Evolutionary conservation across 129 eudicot species (phyloP).

Genomic region (Pseudognaphalium luteoalbum): DNA sequence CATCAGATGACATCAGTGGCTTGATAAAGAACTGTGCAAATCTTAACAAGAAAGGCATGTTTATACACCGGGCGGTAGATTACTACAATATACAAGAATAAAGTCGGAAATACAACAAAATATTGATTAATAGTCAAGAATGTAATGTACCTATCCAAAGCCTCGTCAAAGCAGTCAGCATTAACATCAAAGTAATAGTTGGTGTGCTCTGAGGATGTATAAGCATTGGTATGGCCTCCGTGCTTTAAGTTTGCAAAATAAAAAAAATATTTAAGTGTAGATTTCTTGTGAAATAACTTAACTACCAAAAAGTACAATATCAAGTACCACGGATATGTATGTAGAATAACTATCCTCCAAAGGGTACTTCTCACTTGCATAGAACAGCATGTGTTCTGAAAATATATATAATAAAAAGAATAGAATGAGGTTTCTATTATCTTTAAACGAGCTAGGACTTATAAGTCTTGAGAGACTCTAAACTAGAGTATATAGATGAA

Average conservation of each 20-base stretch:
- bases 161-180: constrained; percentile 89
- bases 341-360: constrained; percentile 93
- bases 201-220: constrained; percentile 76
- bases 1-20: constrained; percentile 97
- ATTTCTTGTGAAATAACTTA: constrained; percentile 20
- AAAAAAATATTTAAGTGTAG: neutral
- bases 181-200: constrained; percentile 89
- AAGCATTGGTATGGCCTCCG: constrained; percentile 96
- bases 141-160: constrained; percentile 74
- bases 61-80: constrained; percentile 7
- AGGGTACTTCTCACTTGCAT: constrained; percentile 98
- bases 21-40: constrained; percentile 96
- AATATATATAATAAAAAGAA: constrained; percentile 6
- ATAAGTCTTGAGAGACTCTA: constrained; percentile 8
- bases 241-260: constrained; percentile 43
- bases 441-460: constrained; percentile 2
- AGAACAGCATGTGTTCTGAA: constrained; percentile 98
- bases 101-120: neutral
- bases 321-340: constrained; percentile 79
- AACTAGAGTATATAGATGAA: neutral
- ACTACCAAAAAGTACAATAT: constrained; percentile 3
- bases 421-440: neutral
- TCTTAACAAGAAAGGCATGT: constrained; percentile 50
- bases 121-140: constrained; percentile 9
- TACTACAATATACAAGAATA: neutral